Evolutionary conservation across 768 basidiomycete genomes (phyloP).

Genomic region (Tricholoma saponaceum): DNA sequence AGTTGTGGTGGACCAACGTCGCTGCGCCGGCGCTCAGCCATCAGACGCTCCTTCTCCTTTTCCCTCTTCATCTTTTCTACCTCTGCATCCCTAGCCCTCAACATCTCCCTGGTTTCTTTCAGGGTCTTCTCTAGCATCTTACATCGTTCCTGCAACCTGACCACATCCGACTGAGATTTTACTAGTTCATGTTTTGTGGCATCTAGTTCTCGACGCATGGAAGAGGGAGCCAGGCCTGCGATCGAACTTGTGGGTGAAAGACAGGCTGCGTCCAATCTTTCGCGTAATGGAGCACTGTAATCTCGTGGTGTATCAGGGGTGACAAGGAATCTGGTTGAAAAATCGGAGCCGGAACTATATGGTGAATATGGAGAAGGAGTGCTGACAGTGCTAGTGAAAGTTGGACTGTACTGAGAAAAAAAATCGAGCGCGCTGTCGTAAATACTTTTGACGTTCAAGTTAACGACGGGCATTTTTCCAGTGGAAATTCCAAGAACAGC

Average conservation of each 20-base stretch:
- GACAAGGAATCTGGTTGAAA: conserved; percentile 20
- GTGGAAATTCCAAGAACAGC: conserved; percentile 26
- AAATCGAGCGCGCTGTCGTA: conserved; percentile 58
- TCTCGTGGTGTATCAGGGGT: conserved; percentile 41
- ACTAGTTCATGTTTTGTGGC: conserved; percentile 50
- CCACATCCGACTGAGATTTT: conserved; percentile 48
- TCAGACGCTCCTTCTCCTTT: conserved; percentile 29
- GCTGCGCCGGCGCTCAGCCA: conserved; percentile 27
- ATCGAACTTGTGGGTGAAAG: conserved; percentile 38
- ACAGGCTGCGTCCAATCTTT: conserved; percentile 45
- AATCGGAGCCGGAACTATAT: conserved; percentile 17
- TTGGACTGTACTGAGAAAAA: conserved; percentile 43
- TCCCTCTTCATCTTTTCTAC: conserved; percentile 47
- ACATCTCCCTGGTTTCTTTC: conserved; percentile 57
- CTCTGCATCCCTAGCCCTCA: conserved; percentile 57
- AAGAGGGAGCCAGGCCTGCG: conserved; percentile 34
- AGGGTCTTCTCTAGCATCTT: conserved; percentile 59
- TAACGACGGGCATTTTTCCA: conserved; percentile 42
- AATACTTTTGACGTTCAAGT: conserved; percentile 41
- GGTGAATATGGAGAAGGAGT: conserved; percentile 20
- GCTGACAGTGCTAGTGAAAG: conserved; percentile 25
- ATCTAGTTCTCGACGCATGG: conserved; percentile 57
- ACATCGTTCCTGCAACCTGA: conserved; percentile 59
- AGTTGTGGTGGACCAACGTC: conserved; percentile 23
- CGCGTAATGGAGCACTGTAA: conserved; percentile 40